Evolutionary conservation across 1,284 basidiomycete species (phyloP), one percentile per base, ranked within the genome.

Genomic region (Bjerkandera adusta): DNA sequence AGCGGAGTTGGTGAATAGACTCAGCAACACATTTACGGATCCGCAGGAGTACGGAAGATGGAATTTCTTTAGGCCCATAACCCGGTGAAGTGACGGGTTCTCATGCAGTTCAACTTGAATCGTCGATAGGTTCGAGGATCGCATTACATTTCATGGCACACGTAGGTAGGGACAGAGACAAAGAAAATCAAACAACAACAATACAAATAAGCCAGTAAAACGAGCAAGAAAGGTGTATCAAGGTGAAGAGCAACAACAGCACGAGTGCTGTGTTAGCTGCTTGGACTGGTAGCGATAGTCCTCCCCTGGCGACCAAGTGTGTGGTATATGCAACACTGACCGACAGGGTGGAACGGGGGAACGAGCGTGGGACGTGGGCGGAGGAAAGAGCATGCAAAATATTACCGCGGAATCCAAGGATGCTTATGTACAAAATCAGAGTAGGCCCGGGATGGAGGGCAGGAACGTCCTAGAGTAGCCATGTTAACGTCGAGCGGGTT

Each of bases 391-490:
- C 25, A 29, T n/a, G 15, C 26, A n/a, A 25, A 24, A 43, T 18
- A 42, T 48, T 48, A 48, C 46, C 40, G 40, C 38, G 38, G 22
- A 26, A 43, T 43, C 30, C 34, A 41, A 21, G 30, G 10, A 30
- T n/a, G 25, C 20, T 21, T 3, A 21, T 10, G 10, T 18, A 34
- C 11, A 29, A 33, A 18, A 35, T 39, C 38, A 51, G 34, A 54
- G 51, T 41, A 51, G 41, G 47, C 36, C 33, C 3, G 52, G 49
- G 20, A 54, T 27, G 15, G 45, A 42, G 4, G 52, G 52, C 16
- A 54, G 26, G 38, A 51, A 43, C 15, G 49, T 26, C 24, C 52
- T 53, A 25, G 18, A 32, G 21, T 33, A 45, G 26, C 12, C 10
- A 13, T 10, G 27, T 43, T 13, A 39, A 15, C 11, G 13, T 16